Percentiles rank a stretch among this genome's conserved stretches.
Evolutionary conservation across 1,139 yeast species (phyloP).

Genomic region (Sugiyamaella neomexicana): DNA sequence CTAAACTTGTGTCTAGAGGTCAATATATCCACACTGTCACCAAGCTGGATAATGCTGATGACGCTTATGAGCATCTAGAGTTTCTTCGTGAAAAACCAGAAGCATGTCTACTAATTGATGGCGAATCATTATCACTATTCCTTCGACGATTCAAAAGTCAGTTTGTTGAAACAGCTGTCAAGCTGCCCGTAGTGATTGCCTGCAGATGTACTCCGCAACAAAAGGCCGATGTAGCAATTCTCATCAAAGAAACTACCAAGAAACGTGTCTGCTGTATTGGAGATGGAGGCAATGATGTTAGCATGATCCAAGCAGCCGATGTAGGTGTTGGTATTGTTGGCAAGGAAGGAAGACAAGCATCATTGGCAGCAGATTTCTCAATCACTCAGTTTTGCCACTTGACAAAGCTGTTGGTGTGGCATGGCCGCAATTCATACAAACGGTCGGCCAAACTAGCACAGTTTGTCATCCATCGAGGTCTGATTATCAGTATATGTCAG

Average conservation of each 20-base stretch:
- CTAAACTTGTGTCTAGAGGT: constrained; percentile 87
- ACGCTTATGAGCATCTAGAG: constrained; percentile 73
- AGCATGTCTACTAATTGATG: constrained; percentile 87
- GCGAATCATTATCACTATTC: constrained; percentile 78
- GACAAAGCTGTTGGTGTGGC: constrained; percentile 89
- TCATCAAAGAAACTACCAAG: constrained; percentile 75
- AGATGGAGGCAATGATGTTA: constrained; percentile 98
- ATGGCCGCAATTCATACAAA: constrained; percentile 95
- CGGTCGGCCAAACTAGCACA: constrained; percentile 93
- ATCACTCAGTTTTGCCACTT: constrained; percentile 88
- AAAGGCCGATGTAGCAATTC: constrained; percentile 88
- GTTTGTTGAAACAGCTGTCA: constrained; percentile 73
- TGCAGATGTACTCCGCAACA: constrained; percentile 99
- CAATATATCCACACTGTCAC: constrained; percentile 89
- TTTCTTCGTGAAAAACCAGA: constrained; percentile 63
- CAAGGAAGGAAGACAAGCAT: constrained; percentile 96
- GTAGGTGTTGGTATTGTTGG: constrained; percentile 99
- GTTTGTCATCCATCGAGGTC: constrained; percentile 94
- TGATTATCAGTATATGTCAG: constrained; percentile 93
- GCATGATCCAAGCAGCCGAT: constrained; percentile 98
- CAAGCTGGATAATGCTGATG: constrained; percentile 47
- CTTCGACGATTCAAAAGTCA: constrained; percentile 63
- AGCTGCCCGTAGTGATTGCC: constrained; percentile 89
- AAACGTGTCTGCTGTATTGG: constrained; percentile 97
- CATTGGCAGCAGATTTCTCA: constrained; percentile 95